Percentiles rank a stretch among this genome's conserved stretches.
Evolutionary conservation across 352 stramenopile species (phyloP).

Genomic region (Bremia lactucae): DNA sequence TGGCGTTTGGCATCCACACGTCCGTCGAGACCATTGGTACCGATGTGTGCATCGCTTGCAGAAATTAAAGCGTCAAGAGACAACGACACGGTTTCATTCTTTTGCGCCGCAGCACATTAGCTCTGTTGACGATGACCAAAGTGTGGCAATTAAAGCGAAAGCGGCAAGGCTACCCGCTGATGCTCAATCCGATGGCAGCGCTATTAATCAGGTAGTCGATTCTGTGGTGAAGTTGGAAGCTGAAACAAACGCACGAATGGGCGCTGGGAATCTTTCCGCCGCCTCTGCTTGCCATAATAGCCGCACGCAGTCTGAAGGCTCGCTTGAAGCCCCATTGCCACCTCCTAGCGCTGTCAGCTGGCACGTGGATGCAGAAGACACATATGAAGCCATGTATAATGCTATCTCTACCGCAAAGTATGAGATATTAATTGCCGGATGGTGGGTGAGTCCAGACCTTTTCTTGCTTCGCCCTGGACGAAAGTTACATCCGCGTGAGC

Average conservation of each 20-base stretch:
- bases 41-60: slow-evolving; percentile 60
- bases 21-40: slow-evolving; percentile 78
- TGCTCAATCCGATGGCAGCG: slow-evolving; percentile 4
- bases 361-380: slow-evolving; percentile 83
- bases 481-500: slow-evolving; percentile 30
- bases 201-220: slow-evolving; percentile 23
- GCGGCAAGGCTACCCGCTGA: slow-evolving; percentile 7
- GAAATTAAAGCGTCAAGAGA: slow-evolving; percentile 69
- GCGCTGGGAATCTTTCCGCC: slow-evolving; percentile 12
- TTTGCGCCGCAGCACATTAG: slow-evolving; percentile 62
- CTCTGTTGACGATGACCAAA: slow-evolving; percentile 25
- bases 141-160: slow-evolving; percentile 21
- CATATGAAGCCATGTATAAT: slow-evolving; percentile 78
- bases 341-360: slow-evolving; percentile 60
- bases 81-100: slow-evolving; percentile 60
- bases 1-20: slow-evolving; percentile 74
- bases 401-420: slow-evolving; percentile 81
- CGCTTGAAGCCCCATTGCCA: slow-evolving; percentile 29
- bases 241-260: slow-evolving; percentile 16
- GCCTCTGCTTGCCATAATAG: slow-evolving; percentile 30
- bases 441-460: slow-evolving; percentile 83
- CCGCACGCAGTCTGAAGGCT: slow-evolving; percentile 52
- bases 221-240: slow-evolving; percentile 25
- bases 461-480: slow-evolving; percentile 61
- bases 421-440: slow-evolving; percentile 86